phyloP scores from a whole-genome alignment of 2,329 filamentous ascomycete species.

The Torrubiella hemipterigena region DNA sequence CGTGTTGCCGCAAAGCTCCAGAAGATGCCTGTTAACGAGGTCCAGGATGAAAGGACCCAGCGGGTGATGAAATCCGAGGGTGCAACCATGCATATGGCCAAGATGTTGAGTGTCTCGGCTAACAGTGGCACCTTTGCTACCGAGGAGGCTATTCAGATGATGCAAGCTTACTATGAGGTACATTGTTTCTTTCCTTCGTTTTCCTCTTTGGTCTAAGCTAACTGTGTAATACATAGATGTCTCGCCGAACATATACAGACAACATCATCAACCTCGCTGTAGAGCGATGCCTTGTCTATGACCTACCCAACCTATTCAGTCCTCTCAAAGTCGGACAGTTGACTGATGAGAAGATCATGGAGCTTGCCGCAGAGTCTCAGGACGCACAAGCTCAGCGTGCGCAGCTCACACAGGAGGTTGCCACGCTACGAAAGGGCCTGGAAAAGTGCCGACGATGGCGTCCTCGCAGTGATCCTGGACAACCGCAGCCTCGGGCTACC shows the following conservation, averaged over 20 bases:
- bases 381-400: constrained; percentile 8
- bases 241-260: constrained; percentile 26
- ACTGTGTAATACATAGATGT: constrained; percentile 14
- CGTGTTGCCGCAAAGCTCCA: neutral
- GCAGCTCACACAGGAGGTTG: neutral
- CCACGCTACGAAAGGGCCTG: constrained; percentile 8
- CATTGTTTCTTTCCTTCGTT: neutral
- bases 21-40: neutral
- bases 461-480: too few species aligned
- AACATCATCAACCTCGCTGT: constrained; percentile 28
- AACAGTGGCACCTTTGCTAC: constrained; percentile 17
- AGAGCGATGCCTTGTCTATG: constrained; percentile 27
- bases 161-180: constrained; percentile 26
- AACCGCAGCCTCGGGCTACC: too few species aligned
- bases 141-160: constrained; percentile 24
- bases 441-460: constrained; percentile 8
- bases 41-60: too few species aligned
- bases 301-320: constrained; percentile 23
- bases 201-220: neutral
- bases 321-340: constrained; percentile 19
- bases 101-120: constrained; percentile 3
- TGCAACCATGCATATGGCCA: too few species aligned
- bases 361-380: constrained; percentile 17
- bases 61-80: too few species aligned
- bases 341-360: constrained; percentile 13